A percentile compares a stretch with the other conserved stretches of the same genome.
phyloP scores from a whole-genome alignment of 2,329 filamentous ascomycete genomes.

The Fusarium domesticum region DNA sequence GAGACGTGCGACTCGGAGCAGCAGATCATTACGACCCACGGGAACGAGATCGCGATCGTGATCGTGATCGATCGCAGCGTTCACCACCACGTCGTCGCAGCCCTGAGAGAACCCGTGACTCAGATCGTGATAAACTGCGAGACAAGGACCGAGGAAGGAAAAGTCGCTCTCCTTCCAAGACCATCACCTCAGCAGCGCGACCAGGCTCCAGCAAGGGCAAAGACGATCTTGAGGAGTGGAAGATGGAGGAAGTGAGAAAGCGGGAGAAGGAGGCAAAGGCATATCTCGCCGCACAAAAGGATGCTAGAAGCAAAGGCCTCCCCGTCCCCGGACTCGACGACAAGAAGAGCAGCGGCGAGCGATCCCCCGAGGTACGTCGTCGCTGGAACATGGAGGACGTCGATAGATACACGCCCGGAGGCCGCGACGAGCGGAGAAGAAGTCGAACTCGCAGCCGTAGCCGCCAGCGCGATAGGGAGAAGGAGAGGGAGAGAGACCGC shows the following conservation, averaged over 20 bases:
- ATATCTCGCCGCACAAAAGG: slow-evolving; percentile 60
- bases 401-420: slow-evolving; percentile 48
- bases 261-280: slow-evolving; percentile 63
- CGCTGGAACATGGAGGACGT: slow-evolving; percentile 29
- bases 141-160: slow-evolving; percentile 35
- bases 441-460: slow-evolving; percentile 38
- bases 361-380: slow-evolving; percentile 40
- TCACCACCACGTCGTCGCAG: slow-evolving; percentile 27
- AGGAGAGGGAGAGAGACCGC: slow-evolving; percentile 26
- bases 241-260: slow-evolving; percentile 59
- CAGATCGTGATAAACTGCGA: slow-evolving; percentile 20
- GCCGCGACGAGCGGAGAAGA: slow-evolving; percentile 40
- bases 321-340: slow-evolving; percentile 58
- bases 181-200: slow-evolving; percentile 35
- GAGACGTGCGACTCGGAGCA: slow-evolving; percentile 20
- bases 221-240: slow-evolving; percentile 54
- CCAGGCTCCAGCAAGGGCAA: slow-evolving; percentile 43
- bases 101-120: slow-evolving; percentile 26
- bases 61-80: slow-evolving; percentile 26
- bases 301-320: slow-evolving; percentile 57
- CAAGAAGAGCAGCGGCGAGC: slow-evolving; percentile 45
- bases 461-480: slow-evolving; percentile 29
- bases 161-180: slow-evolving; percentile 46
- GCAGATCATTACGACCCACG: slow-evolving; percentile 36
- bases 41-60: slow-evolving; percentile 26